Percentiles rank a stretch among this genome's conserved stretches.
Evolutionary conservation across 345 rosid genomes (phyloP).

Genomic region (Linum lewisii): DNA sequence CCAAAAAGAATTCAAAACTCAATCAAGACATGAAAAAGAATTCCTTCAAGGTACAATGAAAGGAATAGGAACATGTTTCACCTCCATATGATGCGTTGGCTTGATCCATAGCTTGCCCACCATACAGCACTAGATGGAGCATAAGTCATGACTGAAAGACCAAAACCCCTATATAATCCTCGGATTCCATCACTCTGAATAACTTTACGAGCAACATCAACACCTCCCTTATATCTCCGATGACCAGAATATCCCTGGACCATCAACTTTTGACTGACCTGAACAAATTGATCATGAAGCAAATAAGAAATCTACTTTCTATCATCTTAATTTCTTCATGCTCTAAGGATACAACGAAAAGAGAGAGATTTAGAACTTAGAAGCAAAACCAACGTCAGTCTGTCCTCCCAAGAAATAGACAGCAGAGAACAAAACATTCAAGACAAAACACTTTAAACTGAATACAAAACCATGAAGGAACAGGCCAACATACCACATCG

Average conservation of each 20-base stretch:
- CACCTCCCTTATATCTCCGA: slow-evolving; percentile 72
- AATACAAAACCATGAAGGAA: not conserved
- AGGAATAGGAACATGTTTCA: slow-evolving; percentile 13
- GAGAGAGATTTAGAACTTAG: too few relatives aligned
- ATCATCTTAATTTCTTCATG: too few relatives aligned
- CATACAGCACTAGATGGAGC: slow-evolving; percentile 98
- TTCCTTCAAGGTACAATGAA: not conserved
- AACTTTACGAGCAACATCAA: slow-evolving; percentile 81
- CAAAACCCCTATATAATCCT: slow-evolving; percentile 91
- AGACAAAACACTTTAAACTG: not conserved
- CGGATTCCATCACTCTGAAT: slow-evolving; percentile 68
- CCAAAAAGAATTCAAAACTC: too few relatives aligned
- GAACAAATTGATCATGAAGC: slow-evolving; percentile 14
- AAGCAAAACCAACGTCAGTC: too few relatives aligned
- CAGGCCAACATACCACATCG: slow-evolving; percentile 63
- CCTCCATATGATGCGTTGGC: slow-evolving; percentile 97
- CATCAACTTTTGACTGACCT: slow-evolving; percentile 98
- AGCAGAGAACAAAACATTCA: not conserved
- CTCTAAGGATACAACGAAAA: too few relatives aligned
- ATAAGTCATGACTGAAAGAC: slow-evolving; percentile 86
- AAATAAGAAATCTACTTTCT: slow-evolving; percentile 1
- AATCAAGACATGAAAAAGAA: not conserved
- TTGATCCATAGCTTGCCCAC: slow-evolving; percentile 99
- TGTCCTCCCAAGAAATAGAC: not conserved
- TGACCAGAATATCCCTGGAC: slow-evolving; percentile 97